Evolutionary conservation across 768 basidiomycete species (phyloP).

Genomic region (Mycena vitilis): DNA sequence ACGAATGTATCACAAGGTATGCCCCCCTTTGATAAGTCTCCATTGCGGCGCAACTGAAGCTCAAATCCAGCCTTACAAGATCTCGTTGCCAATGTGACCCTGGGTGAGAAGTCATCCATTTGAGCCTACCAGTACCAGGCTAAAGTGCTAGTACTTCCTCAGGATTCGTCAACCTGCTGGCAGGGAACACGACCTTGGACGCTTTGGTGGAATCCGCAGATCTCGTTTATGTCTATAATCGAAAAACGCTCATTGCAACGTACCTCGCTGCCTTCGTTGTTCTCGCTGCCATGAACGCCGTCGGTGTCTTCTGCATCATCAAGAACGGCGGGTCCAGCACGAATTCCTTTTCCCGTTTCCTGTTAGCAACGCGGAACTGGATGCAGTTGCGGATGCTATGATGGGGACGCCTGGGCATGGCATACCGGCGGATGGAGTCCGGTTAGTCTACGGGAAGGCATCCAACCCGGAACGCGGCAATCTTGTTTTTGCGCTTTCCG

Average conservation of each 20-base stretch:
- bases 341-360: slow-evolving; percentile 13
- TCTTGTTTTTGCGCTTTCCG: too few relatives aligned
- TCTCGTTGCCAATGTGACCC: slow-evolving; percentile 25
- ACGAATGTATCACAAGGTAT: slow-evolving; percentile 22
- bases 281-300: slow-evolving; percentile 7
- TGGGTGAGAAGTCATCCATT: slow-evolving; percentile 4
- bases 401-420: too few relatives aligned
- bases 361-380: slow-evolving; percentile 9
- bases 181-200: background rate
- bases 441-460: too few relatives aligned
- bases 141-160: background rate
- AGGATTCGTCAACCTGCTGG: slow-evolving; percentile 13
- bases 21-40: background rate
- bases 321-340: slow-evolving; percentile 23
- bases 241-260: slow-evolving; percentile 16
- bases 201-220: background rate
- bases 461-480: too few relatives aligned
- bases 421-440: too few relatives aligned
- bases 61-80: slow-evolving; percentile 2
- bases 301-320: slow-evolving; percentile 15
- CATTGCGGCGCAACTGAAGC: background rate
- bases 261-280: background rate
- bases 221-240: slow-evolving; percentile 15
- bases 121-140: background rate
- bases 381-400: too few relatives aligned